Evolutionary conservation across 176 grass and related monocot genomes (phyloP).

Genomic region (Lolium rigidum): DNA sequence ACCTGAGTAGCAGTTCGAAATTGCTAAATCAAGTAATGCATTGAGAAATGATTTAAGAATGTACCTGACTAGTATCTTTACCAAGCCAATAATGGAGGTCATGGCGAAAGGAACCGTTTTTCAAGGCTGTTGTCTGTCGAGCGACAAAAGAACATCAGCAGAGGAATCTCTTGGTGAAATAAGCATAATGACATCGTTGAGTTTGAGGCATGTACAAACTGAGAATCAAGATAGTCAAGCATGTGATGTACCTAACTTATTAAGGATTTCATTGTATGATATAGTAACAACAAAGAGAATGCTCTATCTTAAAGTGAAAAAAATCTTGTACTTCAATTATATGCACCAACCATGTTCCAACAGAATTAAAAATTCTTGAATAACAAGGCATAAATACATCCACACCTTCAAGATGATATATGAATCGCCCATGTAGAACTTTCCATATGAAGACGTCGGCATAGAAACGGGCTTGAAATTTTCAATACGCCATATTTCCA

Average conservation of each 20-base stretch:
- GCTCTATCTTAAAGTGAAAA: neutral
- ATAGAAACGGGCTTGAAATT: conserved; percentile 79
- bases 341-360: neutral
- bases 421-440: conserved; percentile 96
- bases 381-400: conserved; percentile 8
- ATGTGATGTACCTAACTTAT: conserved; percentile 28
- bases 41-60: conserved; percentile 41
- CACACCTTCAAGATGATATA: conserved; percentile 94
- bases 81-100: conserved; percentile 99
- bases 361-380: conserved; percentile 9
- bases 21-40: conserved; percentile 36
- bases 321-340: no score
- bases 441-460: conserved; percentile 69
- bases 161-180: neutral
- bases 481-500: conserved; percentile 95
- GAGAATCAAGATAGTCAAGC: neutral
- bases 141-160: conserved; percentile 40
- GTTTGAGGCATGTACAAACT: conserved; percentile 1
- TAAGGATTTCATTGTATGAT: neutral
- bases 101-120: conserved; percentile 87
- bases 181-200: neutral
- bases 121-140: conserved; percentile 74
- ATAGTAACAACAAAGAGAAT: neutral
- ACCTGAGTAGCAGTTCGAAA: neutral
- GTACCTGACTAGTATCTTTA: conserved; percentile 96